Conservation (phyloP, 495 filamentous ascomycete species). For the Penicillium flavigenum region DNA sequence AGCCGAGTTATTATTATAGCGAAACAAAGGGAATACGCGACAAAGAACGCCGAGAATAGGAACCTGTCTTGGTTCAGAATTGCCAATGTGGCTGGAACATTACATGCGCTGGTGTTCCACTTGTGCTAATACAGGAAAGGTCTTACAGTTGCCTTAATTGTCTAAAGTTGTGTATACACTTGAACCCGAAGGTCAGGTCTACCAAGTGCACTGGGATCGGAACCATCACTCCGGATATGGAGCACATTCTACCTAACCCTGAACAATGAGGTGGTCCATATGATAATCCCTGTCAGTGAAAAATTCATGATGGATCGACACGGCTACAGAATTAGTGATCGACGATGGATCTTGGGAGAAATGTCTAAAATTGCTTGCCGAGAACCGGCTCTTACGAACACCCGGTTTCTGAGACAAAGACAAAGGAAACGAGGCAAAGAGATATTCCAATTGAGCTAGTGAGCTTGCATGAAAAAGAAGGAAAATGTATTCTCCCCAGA, state of each 20-base stretch:
- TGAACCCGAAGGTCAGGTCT: background rate
- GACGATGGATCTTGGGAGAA: slow-evolving; percentile 5
- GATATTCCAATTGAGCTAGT: background rate
- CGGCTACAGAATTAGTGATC: slow-evolving; percentile 17
- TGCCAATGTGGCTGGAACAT: slow-evolving; percentile 2
- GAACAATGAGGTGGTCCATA: background rate
- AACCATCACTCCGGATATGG: background rate
- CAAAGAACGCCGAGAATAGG: background rate
- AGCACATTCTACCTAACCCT: slow-evolving; percentile 5
- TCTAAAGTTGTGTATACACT: background rate
- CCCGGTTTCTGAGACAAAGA: slow-evolving; percentile 8
- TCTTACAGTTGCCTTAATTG: background rate
- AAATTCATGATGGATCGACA: slow-evolving; percentile 25
- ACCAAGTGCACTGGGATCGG: background rate
- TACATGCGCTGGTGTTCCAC: background rate
- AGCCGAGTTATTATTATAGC: background rate
- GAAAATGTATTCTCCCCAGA: slow-evolving; percentile 1
- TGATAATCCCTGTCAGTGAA: slow-evolving; percentile 31
- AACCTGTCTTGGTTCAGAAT: background rate
- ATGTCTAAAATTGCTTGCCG: slow-evolving; percentile 8
- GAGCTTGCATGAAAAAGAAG: background rate
- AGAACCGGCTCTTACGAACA: background rate
- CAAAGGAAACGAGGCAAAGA: slow-evolving; percentile 12
- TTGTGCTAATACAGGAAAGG: background rate
- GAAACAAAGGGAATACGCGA: slow-evolving; percentile 1